Conservation (phyloP, 345 rosid species). For the Mangifera indica region DNA sequence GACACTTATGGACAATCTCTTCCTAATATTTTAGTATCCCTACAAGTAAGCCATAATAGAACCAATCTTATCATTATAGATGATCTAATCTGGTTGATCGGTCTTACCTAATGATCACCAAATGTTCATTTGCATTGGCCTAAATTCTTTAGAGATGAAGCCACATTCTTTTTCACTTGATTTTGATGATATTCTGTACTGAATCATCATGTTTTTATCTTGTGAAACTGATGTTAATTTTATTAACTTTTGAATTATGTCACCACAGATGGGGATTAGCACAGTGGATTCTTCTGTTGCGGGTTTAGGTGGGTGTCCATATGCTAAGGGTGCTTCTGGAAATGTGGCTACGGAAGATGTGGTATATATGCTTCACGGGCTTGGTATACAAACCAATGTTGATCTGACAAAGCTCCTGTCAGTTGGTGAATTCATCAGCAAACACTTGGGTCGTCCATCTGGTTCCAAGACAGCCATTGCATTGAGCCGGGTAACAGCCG, state of each 20-base stretch:
- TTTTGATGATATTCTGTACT: background rate
- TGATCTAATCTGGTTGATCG: background rate
- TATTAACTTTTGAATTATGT: background rate
- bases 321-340: conserved; percentile 79
- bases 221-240: background rate
- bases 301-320: conserved; percentile 81
- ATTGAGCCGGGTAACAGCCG: conserved; percentile 43
- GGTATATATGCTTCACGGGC: conserved; percentile 74
- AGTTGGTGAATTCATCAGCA: conserved; percentile 68
- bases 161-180: background rate
- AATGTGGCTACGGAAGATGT: conserved; percentile 79
- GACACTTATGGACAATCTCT: conserved; percentile 88
- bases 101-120: background rate
- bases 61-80: background rate
- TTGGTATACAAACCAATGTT: conserved; percentile 63
- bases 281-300: conserved; percentile 62
- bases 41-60: conserved; percentile 47
- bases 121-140: too few species aligned
- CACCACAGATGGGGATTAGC: conserved; percentile 69
- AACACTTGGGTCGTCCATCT: conserved; percentile 53
- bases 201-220: background rate
- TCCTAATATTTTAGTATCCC: conserved; percentile 61
- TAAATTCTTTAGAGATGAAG: too few species aligned
- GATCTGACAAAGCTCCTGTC: conserved; percentile 57
- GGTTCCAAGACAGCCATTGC: conserved; percentile 67